Evolutionary conservation across 768 basidiomycete genomes (phyloP), one percentile per base, ranked within the genome.

Genomic region (Crassisporium funariophilum): DNA sequence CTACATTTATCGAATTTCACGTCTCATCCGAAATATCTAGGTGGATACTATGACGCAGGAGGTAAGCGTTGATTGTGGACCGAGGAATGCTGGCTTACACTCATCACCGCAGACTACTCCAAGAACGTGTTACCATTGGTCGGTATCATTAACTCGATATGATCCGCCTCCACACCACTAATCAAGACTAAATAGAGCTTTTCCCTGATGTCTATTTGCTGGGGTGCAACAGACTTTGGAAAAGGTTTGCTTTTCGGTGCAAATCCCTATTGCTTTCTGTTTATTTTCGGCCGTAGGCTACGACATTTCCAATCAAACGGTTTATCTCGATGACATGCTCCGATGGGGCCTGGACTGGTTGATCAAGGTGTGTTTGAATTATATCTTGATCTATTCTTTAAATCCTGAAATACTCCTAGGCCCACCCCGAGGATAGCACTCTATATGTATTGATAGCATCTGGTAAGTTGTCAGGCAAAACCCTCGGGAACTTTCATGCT

Each of bases 341-440:
- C 82, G 93, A 49, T 95, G 91, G 90, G 86, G 92, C 19, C 77
- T 92, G 35, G 87, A 92, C 65, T 97, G 92, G 91, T 70, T 95
- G 41, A 91, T 95, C 42, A 91, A 90, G 74, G 92, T 86, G 46
- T 50, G 73, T 41, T 36, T 13, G 47, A 25, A 50, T 15, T 25
- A 29, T 16, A 23, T 12, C 25, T 13, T 42, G 21, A n/a, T 44
- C 29, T 17, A 33, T 35, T 39, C 8, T 23, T 35, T 33, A 20
- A 35, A 36, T 36, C 25, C 9, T 39, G n/a, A 46, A 21, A 47
- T 7, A 36, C 41, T 37, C 37, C 8, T 57, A 94, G 90, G 92
- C 90, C 6, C 93, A 97, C 64, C 83, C 93, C 1, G 67, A 78
- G 15, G 72, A 82, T 13, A 75, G 78, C 42, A 86, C 84, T 0